These are phyloP conservation scores for Aspergillus terreus DNA, from an alignment of 2,329 filamentous ascomycete species.

Conservation along the genomic window DNA sequence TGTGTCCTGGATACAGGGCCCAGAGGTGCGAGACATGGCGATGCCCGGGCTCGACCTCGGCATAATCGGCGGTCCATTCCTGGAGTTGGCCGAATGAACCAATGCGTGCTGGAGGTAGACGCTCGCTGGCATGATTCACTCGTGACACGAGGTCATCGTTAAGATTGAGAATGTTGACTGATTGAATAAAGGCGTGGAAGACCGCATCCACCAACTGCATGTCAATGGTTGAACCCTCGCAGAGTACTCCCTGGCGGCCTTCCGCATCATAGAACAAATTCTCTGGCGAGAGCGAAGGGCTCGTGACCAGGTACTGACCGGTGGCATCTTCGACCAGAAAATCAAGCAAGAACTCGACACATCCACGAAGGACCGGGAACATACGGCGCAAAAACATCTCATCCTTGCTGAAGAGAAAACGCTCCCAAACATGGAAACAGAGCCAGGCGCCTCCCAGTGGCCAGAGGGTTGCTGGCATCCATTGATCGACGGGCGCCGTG, in stretches of 20 bases:
- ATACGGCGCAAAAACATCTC: conserved; percentile 16
- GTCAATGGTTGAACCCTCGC: conserved; percentile 47
- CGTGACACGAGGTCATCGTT: conserved; percentile 15
- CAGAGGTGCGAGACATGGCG: conserved; percentile 52
- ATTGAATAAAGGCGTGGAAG: conserved; percentile 29
- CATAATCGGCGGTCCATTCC: conserved; percentile 33
- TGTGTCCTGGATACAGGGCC: conserved; percentile 45
- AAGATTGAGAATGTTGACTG: conserved; percentile 6
- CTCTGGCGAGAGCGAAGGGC: conserved; percentile 27
- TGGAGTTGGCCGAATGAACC: conserved; percentile 23
- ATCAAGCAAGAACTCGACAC: conserved; percentile 28
- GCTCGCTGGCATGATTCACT: conserved; percentile 10
- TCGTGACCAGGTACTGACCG: conserved; percentile 23
- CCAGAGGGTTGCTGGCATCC: conserved; percentile 37
- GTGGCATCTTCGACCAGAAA: conserved; percentile 23
- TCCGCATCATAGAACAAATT: conserved; percentile 25
- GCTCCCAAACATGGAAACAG: conserved; percentile 58
- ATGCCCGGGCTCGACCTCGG: conserved; percentile 46
- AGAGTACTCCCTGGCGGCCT: conserved; percentile 19
- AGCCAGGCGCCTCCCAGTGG: conserved; percentile 55
- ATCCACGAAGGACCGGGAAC: conserved; percentile 24
- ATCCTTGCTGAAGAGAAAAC: conserved; percentile 50
- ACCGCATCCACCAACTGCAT: conserved; percentile 42
- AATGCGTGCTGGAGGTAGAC: conserved; percentile 18
- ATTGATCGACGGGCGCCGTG: conserved; percentile 48